Evolutionary conservation across 176 grass and related monocot genomes (phyloP).

Genomic region (Saccharum officinarum): DNA sequence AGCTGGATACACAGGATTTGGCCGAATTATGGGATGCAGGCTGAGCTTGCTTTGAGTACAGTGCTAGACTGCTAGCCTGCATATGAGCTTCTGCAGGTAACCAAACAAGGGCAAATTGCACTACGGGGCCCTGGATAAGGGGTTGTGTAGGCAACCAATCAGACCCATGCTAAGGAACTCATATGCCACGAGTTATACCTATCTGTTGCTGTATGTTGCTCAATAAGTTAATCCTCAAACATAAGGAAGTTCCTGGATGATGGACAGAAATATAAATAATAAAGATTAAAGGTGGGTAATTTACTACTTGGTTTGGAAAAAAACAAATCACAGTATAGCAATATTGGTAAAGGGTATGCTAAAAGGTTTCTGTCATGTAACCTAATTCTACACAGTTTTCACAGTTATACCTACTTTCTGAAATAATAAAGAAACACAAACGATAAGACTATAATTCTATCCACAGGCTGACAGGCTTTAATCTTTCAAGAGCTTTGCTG

Average conservation of each 20-base stretch:
- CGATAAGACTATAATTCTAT: background rate
- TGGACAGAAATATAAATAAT: slow-evolving; percentile 20
- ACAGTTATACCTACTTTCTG: slow-evolving; percentile 9
- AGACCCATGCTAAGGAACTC: background rate
- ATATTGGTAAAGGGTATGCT: slow-evolving; percentile 8
- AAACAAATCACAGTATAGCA: slow-evolving; percentile 25
- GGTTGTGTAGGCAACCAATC: background rate
- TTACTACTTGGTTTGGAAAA: background rate
- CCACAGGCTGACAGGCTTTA: background rate
- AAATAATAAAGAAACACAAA: slow-evolving; percentile 18
- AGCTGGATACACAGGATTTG: background rate
- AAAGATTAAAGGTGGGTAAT: slow-evolving; percentile 21
- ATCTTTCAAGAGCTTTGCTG: background rate
- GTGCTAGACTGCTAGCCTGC: background rate
- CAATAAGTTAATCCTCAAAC: slow-evolving; percentile 36
- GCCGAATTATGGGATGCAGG: background rate
- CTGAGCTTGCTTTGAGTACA: background rate
- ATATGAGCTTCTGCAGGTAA: background rate
- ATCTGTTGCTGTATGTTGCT: slow-evolving; percentile 31
- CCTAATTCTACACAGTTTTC: background rate
- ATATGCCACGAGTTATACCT: slow-evolving; percentile 15
- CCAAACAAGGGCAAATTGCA: background rate
- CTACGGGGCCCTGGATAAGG: background rate
- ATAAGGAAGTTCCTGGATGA: slow-evolving; percentile 23
- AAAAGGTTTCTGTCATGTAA: slow-evolving; percentile 1